A percentile compares a stretch with the other conserved stretches of the same genome.
phyloP scores from a whole-genome alignment of 2,329 filamentous ascomycete genomes.

The Colletotrichum melonis region DNA sequence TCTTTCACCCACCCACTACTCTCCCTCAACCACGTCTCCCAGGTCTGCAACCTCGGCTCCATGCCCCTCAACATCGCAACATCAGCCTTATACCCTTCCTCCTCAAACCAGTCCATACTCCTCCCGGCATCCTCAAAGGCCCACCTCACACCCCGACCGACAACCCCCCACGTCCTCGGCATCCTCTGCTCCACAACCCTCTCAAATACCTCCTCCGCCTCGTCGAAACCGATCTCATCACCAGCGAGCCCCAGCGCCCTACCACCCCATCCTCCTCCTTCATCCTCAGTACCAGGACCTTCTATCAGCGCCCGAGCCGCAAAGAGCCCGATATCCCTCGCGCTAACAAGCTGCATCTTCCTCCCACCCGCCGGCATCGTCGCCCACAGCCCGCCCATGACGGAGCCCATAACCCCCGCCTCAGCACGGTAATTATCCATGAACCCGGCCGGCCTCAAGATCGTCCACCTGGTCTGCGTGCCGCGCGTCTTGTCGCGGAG shows the following conservation, averaged over 20 bases:
- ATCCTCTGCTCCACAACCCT: slow-evolving; percentile 14
- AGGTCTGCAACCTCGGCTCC: slow-evolving; percentile 34
- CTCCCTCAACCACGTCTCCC: slow-evolving; percentile 38
- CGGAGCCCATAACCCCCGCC: slow-evolving; percentile 37
- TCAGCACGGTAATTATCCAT: slow-evolving; percentile 42
- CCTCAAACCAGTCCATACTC: slow-evolving; percentile 36
- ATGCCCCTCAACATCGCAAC: slow-evolving; percentile 8
- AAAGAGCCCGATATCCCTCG: slow-evolving; percentile 39
- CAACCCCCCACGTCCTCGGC: slow-evolving; percentile 12
- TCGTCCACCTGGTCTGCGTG: slow-evolving; percentile 37
- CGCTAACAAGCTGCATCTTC: slow-evolving; percentile 42
- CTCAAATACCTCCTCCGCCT: slow-evolving; percentile 21
- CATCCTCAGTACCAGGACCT: slow-evolving; percentile 5
- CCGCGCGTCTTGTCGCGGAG: slow-evolving; percentile 23
- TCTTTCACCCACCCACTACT: slow-evolving; percentile 37
- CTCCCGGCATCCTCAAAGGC: slow-evolving; percentile 29
- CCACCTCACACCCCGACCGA: slow-evolving; percentile 27
- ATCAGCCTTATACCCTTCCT: slow-evolving; percentile 29
- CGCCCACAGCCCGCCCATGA: slow-evolving; percentile 41
- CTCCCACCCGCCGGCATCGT: slow-evolving; percentile 38
- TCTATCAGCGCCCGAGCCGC: slow-evolving; percentile 21
- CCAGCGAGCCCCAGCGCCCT: slow-evolving; percentile 31
- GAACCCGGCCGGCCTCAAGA: slow-evolving; percentile 42
- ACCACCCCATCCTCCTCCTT: slow-evolving; percentile 9
- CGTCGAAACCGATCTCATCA: slow-evolving; percentile 31